Percentiles rank a stretch among this genome's conserved stretches.
Evolutionary conservation across 495 filamentous ascomycete genomes (phyloP).

Genomic region (Aspergillus avenaceus): DNA sequence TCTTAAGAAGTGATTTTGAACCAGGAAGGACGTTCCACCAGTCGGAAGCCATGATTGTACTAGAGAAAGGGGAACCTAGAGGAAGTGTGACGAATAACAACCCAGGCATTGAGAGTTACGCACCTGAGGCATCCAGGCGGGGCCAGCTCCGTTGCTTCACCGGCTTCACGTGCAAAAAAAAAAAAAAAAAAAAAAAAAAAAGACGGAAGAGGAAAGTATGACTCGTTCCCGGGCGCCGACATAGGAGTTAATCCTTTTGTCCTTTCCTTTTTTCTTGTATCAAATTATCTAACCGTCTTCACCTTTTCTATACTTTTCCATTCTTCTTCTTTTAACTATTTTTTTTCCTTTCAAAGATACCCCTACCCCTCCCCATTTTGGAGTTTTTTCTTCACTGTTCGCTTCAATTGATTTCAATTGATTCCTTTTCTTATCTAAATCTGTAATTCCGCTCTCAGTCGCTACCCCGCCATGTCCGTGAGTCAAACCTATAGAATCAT

Average conservation of each 20-base stretch:
- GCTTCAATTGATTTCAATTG: too few species aligned
- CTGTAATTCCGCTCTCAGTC: too few species aligned
- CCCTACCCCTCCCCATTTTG: constrained; percentile 1
- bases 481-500: constrained; percentile 17
- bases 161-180: constrained; percentile 14
- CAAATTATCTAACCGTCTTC: constrained; percentile 14
- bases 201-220: neutral
- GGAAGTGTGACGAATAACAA: neutral
- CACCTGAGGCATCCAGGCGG: neutral
- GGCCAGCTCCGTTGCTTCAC: constrained; percentile 10
- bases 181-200: neutral
- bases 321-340: neutral
- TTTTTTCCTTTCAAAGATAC: constrained; percentile 1
- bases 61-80: too few species aligned
- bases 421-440: neutral
- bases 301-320: too few species aligned
- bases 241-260: too few species aligned
- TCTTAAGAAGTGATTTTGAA: neutral
- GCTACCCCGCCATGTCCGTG: constrained; percentile 40
- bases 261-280: too few species aligned
- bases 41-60: too few species aligned
- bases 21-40: neutral
- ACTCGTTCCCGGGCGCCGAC: neutral
- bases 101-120: constrained; percentile 1
- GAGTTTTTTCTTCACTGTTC: neutral